These are phyloP conservation scores for Diaporthe citri DNA, from an alignment of 2,329 filamentous ascomycete genomes.

Conservation along the genomic window DNA sequence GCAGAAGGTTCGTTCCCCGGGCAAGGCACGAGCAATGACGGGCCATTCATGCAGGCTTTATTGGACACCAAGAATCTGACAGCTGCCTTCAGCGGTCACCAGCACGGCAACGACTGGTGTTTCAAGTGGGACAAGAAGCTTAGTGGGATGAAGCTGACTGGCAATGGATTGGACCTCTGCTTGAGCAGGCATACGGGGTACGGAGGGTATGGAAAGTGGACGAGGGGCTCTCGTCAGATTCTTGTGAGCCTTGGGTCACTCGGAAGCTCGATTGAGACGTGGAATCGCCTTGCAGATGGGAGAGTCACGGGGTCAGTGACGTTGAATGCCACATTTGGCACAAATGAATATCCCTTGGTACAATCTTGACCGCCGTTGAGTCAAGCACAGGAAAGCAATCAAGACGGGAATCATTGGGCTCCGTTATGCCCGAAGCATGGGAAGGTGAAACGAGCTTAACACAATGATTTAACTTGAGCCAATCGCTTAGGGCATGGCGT, in stretches of 20 bases:
- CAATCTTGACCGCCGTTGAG: neutral
- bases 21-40: conserved; percentile 65
- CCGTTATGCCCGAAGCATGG: neutral
- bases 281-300: conserved; percentile 71
- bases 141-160: conserved; percentile 47
- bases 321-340: conserved; percentile 67
- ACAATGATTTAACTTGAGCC: neutral
- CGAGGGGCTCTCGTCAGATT: conserved; percentile 71
- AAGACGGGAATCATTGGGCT: no score
- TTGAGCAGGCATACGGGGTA: conserved; percentile 77
- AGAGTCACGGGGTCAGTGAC: conserved; percentile 63
- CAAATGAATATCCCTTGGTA: conserved; percentile 18
- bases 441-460: neutral
- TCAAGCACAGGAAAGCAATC: no score
- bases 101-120: conserved; percentile 74
- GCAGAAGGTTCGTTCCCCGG: conserved; percentile 56
- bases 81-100: conserved; percentile 74
- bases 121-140: conserved; percentile 57
- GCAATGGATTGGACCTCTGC: conserved; percentile 53
- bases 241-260: conserved; percentile 59
- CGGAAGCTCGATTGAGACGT: conserved; percentile 60
- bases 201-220: conserved; percentile 76
- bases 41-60: conserved; percentile 73
- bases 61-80: conserved; percentile 66
- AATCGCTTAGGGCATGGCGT: no score